Base-by-base conservation (phyloP, 169 alveolate species). In the Eimeria maxima region DNA sequence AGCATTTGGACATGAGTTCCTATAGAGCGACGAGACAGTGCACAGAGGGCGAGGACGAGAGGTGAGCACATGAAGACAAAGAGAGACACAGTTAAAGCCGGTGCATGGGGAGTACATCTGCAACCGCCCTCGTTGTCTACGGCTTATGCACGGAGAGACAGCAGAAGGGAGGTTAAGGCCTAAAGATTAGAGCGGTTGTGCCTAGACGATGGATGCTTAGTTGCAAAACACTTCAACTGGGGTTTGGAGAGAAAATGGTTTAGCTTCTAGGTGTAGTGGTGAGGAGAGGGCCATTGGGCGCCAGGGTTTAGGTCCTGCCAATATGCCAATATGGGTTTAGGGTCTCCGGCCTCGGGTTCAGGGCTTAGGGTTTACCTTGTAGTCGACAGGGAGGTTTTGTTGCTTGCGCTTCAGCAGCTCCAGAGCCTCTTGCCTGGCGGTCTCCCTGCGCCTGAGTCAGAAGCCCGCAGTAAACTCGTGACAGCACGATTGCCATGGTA, bases 1-100 rank as follows among this genome's bases (percentile, higher is more conserved):
- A 27, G 87, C 95, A 76, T 78, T 78, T 88, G 50, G 92, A 86
- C 80, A 76, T 84, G n/a, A 95, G 73, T 44, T 95, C 95, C 96
- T 95, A 74, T 8, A 44, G 29, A 55, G n/a, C 47, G 38, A 47
- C 63, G 16, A 76, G n/a, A 74, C 16, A 24, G 50, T 1, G 38
- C 38, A 73, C 83, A 38, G 22, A 73, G 14, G n/a, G 20, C 22
- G 20, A 29, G 33, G 38, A 5, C 20, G 45, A 80, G 38, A 74
- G 3, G 24, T 42, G 29, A 74, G 44, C 76, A 6, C 10, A 27
- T 16, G 8, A n/a, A 24, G 45, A 7, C 33, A 63, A 6, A 22
- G 76, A 8, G 45, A 67, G 44, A 22, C 76, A 10, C 4, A 67
- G 45, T 67, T 27, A 7, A 5, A n/a, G 76, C 16, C 76, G 42